Percentiles rank a stretch among this genome's conserved stretches.
phyloP scores from a whole-genome alignment of 805 yeast genomes.

The Tanozyma kutaoensis region DNA sequence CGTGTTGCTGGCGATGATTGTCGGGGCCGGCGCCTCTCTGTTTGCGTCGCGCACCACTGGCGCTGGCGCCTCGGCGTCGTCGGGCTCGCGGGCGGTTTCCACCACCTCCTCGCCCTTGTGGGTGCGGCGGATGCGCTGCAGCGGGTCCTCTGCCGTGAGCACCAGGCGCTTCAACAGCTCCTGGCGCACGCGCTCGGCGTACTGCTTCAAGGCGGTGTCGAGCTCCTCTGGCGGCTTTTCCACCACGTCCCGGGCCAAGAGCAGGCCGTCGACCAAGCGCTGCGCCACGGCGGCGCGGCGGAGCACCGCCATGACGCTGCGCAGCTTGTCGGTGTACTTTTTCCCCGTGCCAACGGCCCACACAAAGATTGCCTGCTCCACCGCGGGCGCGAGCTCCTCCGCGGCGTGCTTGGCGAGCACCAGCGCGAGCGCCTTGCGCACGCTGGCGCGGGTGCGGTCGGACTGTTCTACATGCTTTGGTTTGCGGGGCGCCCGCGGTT shows the following conservation, averaged over 20 bases:
- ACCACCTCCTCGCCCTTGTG: conserved; percentile 84
- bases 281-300: conserved; percentile 45
- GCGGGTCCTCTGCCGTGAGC: conserved; percentile 38
- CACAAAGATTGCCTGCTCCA: conserved; percentile 38
- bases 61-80: too few species aligned
- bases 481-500: too few species aligned
- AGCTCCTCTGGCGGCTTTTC: conserved; percentile 61
- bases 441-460: conserved; percentile 30
- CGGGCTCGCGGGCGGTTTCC: too few species aligned
- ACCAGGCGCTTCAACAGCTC: conserved; percentile 60
- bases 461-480: too few species aligned
- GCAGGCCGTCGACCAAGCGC: conserved; percentile 39
- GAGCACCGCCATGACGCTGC: conserved; percentile 52
- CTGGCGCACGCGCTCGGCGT: conserved; percentile 58
- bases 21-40: too few species aligned
- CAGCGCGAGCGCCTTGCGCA: too few species aligned
- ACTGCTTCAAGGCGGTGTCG: conserved; percentile 61
- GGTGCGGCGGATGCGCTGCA: conserved; percentile 61
- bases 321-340: conserved; percentile 52
- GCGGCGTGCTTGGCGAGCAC: too few species aligned
- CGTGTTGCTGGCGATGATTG: neutral
- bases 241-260: conserved; percentile 47
- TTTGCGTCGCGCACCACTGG: too few species aligned
- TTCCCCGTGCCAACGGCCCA: conserved; percentile 15
- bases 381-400: too few species aligned